A percentile compares a stretch with the other conserved stretches of the same genome.
Conservation (phyloP, 495 filamentous ascomycete genomes). For the Hypoxylon fragiforme region DNA sequence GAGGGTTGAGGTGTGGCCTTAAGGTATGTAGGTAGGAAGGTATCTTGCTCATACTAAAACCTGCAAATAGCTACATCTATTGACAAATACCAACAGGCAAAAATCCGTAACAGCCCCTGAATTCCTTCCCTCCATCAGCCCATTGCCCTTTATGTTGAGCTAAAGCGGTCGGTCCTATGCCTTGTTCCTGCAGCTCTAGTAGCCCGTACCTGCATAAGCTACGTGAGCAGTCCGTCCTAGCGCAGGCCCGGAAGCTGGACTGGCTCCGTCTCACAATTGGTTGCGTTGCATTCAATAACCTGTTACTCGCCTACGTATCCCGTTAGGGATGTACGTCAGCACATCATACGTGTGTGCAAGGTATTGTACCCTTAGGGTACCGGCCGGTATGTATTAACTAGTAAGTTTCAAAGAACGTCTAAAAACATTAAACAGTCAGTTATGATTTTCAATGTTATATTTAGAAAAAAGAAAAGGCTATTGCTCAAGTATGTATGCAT, state of each 20-base stretch:
- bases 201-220: slow-evolving; percentile 32
- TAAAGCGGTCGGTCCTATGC: slow-evolving; percentile 10
- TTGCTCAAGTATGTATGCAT: neutral
- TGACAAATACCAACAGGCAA: slow-evolving; percentile 1
- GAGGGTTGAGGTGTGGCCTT: no score
- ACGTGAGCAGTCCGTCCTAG: slow-evolving; percentile 24
- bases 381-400: no score
- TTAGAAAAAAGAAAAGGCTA: neutral
- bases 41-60: slow-evolving; percentile 1
- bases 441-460: no score
- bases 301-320: neutral
- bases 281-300: neutral
- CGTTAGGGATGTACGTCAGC: neutral
- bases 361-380: no score
- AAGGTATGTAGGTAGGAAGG: no score
- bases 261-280: slow-evolving; percentile 16
- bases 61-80: neutral
- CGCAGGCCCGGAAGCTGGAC: neutral
- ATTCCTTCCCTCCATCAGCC: slow-evolving; percentile 15
- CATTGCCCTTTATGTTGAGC: slow-evolving; percentile 12
- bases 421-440: no score
- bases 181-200: slow-evolving; percentile 31
- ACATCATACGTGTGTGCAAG: no score
- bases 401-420: no score
- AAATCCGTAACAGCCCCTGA: slow-evolving; percentile 18